phyloP scores from a whole-genome alignment of 805 yeast species.

The Hanseniaspora vineae region DNA sequence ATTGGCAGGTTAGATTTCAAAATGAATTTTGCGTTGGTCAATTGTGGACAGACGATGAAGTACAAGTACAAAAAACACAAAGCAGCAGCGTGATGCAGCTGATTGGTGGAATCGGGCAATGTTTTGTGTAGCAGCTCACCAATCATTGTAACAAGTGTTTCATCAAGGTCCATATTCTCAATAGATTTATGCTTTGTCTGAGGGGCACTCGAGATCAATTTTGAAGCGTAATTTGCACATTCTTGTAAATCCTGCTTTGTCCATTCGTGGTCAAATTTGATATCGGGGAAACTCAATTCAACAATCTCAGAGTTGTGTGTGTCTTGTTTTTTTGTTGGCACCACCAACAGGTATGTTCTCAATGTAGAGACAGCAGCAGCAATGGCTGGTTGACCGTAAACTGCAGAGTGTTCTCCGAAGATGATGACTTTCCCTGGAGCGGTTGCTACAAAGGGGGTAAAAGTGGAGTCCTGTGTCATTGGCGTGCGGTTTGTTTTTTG shows the following conservation, averaged over 20 bases:
- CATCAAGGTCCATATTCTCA: conserved; percentile 37
- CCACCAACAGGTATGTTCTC: conserved; percentile 66
- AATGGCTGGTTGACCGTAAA: conserved; percentile 82
- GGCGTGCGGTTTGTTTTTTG: neutral
- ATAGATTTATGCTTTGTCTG: neutral
- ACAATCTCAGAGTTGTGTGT: conserved; percentile 30
- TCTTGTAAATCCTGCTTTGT: conserved; percentile 7
- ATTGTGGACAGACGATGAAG: conserved; percentile 38
- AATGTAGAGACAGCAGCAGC: conserved; percentile 81
- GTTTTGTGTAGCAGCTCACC: conserved; percentile 18
- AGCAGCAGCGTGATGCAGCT: conserved; percentile 65
- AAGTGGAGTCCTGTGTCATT: conserved; percentile 1
- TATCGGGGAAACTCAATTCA: conserved; percentile 73
- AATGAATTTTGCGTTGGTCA: conserved; percentile 43
- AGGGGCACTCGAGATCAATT: conserved; percentile 7
- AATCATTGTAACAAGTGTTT: conserved; percentile 41
- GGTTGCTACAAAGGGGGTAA: conserved; percentile 56
- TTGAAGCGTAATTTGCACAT: neutral
- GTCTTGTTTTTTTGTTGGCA: conserved; percentile 9
- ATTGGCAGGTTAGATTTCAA: conserved; percentile 80
- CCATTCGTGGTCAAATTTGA: conserved; percentile 57
- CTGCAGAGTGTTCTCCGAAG: conserved; percentile 96
- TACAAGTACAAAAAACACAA: conserved; percentile 73
- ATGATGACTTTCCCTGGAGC: conserved; percentile 96
- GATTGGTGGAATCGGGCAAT: conserved; percentile 34